phyloP scores from a whole-genome alignment of 73 alveolate genomes.

The Tetrahymena borealis region DNA sequence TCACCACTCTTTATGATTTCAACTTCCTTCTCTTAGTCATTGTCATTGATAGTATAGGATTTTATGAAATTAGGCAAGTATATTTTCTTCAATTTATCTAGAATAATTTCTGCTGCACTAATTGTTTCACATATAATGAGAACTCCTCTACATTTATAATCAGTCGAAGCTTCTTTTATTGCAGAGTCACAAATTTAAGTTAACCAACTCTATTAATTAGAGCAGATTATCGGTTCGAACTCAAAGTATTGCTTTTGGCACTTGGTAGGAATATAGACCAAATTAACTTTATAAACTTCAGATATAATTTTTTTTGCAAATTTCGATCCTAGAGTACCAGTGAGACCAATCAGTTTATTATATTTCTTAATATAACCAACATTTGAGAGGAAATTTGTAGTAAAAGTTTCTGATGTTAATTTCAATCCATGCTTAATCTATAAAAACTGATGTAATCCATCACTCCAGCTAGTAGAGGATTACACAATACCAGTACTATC shows the following conservation, averaged over 20 bases:
- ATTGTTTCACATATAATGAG: slow-evolving; percentile 43
- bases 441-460: slow-evolving; percentile 15
- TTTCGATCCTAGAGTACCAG: slow-evolving; percentile 24
- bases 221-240: not conserved
- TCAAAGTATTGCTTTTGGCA: not conserved
- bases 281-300: slow-evolving; percentile 1
- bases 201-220: not conserved
- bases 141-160: slow-evolving; percentile 6
- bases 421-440: not conserved
- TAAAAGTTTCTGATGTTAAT: slow-evolving; percentile 7
- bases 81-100: not conserved
- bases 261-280: not conserved
- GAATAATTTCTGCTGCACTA: not conserved
- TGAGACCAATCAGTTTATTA: not conserved
- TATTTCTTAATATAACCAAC: slow-evolving; percentile 7
- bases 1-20: slow-evolving; percentile 59
- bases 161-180: not conserved
- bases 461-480: slow-evolving; percentile 5
- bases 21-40: not conserved
- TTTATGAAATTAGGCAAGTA: not conserved
- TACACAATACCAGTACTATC: slow-evolving; percentile 6
- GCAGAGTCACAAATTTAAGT: not conserved
- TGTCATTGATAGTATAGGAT: not conserved
- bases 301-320: not conserved
- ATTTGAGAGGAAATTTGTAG: slow-evolving; percentile 13